phyloP scores from a whole-genome alignment of 2,329 filamentous ascomycete genomes.

The Colletotrichum spaethianum region DNA sequence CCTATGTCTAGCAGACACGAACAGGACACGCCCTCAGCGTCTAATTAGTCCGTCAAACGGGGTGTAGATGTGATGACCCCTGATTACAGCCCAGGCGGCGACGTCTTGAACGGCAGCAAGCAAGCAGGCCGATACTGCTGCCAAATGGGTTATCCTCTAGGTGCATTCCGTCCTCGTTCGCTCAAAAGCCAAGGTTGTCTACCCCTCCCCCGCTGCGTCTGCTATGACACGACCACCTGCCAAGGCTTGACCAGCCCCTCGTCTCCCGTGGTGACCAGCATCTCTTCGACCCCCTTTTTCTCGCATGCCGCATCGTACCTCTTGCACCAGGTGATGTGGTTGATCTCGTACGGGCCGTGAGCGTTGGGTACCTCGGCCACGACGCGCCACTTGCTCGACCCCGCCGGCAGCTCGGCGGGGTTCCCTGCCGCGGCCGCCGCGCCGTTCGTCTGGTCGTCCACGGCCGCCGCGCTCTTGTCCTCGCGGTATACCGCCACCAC shows the following conservation, averaged over 20 bases:
- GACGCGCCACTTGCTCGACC: slow-evolving; percentile 74
- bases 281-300: slow-evolving; percentile 77
- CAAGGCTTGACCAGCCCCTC: slow-evolving; percentile 91
- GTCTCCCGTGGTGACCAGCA: slow-evolving; percentile 92
- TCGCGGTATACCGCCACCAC: slow-evolving; percentile 85
- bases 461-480: slow-evolving; percentile 42
- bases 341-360: slow-evolving; percentile 95
- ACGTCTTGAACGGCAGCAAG: not conserved
- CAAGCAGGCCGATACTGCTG: not conserved
- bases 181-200: not conserved
- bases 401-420: slow-evolving; percentile 5
- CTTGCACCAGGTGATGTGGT: slow-evolving; percentile 90
- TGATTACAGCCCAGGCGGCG: not conserved
- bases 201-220: not conserved
- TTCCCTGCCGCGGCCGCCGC: slow-evolving; percentile 42
- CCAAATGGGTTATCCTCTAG: not conserved
- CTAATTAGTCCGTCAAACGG: not conserved
- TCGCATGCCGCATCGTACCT: slow-evolving; percentile 77
- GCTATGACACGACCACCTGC: slow-evolving; percentile 63
- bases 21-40: too few relatives aligned
- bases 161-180: not conserved
- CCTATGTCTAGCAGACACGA: too few relatives aligned
- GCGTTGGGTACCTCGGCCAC: slow-evolving; percentile 79
- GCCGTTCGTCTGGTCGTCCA: not conserved
- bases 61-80: not conserved